A percentile compares a stretch with the other conserved stretches of the same genome.
Conservation (phyloP, 768 basidiomycete species). For the Naganishia randhawae region DNA sequence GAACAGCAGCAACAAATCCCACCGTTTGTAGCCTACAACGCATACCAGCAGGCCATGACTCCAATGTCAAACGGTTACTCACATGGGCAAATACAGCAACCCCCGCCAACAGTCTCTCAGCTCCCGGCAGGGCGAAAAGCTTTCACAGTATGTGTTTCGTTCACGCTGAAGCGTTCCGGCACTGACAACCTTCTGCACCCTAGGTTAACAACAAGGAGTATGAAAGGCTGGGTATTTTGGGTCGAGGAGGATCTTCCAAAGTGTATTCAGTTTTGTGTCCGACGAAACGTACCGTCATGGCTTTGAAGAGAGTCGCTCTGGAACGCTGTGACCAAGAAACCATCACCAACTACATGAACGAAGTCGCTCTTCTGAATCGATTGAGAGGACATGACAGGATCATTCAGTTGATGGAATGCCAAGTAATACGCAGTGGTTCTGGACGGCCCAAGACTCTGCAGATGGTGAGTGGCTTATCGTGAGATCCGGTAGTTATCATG, state of each 20-base stretch:
- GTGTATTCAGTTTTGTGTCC: conserved; percentile 85
- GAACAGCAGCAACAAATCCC: background rate
- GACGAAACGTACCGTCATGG: conserved; percentile 68
- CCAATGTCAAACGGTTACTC: background rate
- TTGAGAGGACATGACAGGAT: conserved; percentile 89
- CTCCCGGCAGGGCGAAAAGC: conserved; percentile 35
- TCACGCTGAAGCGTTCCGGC: background rate
- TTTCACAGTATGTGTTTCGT: conserved; percentile 37
- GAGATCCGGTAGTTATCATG: background rate
- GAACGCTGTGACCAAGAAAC: conserved; percentile 86
- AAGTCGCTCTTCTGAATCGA: conserved; percentile 87
- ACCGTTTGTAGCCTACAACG: conserved; percentile 16
- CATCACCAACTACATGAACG: conserved; percentile 89
- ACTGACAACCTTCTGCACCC: background rate
- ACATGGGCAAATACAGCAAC: conserved; percentile 19
- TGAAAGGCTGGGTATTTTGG: conserved; percentile 79
- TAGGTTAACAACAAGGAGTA: conserved; percentile 78
- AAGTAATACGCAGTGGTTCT: conserved; percentile 73
- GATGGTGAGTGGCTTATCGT: conserved; percentile 55
- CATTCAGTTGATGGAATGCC: conserved; percentile 84
- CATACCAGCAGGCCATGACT: conserved; percentile 10
- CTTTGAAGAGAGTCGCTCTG: conserved; percentile 85
- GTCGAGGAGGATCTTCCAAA: conserved; percentile 90
- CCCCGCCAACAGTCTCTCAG: conserved; percentile 22
- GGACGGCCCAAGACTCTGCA: conserved; percentile 55